Percentiles rank a stretch among this genome's conserved stretches.
Evolutionary conservation across 108 stramenopile genomes (phyloP).

Genomic region (Chaetoceros muelleri): DNA sequence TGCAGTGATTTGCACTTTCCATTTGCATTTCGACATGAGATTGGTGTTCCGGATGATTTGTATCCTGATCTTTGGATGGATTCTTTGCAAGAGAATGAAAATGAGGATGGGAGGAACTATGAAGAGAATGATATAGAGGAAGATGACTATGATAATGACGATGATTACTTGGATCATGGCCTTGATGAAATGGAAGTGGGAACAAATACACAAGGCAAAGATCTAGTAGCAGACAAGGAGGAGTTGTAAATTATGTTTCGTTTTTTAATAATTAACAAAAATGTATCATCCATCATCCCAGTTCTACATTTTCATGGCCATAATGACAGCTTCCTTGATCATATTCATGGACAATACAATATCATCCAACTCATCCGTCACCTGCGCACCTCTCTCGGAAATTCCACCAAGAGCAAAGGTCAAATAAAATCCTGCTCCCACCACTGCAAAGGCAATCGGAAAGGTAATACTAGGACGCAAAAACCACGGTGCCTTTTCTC

Average conservation of each 20-base stretch:
- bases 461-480: slow-evolving; percentile 87
- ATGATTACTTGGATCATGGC: neutral
- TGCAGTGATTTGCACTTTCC: slow-evolving; percentile 16
- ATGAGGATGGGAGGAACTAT: neutral
- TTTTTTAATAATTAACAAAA: too few relatives aligned
- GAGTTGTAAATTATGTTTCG: too few relatives aligned
- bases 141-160: neutral
- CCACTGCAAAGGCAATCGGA: slow-evolving; percentile 80
- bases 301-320: neutral
- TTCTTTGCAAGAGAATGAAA: too few relatives aligned
- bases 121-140: neutral
- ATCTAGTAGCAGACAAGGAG: too few relatives aligned
- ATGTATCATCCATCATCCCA: too few relatives aligned
- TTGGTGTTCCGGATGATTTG: slow-evolving; percentile 47
- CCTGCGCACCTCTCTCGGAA: slow-evolving; percentile 58
- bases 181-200: too few relatives aligned
- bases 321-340: slow-evolving; percentile 2
- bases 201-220: too few relatives aligned
- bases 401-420: slow-evolving; percentile 57
- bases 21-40: slow-evolving; percentile 47
- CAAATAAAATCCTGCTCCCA: slow-evolving; percentile 76
- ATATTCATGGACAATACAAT: slow-evolving; percentile 38
- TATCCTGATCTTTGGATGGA: slow-evolving; percentile 32
- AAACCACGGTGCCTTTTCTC: slow-evolving; percentile 87
- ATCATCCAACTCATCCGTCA: slow-evolving; percentile 71